Base-by-base conservation (phyloP, 2,329 filamentous ascomycete species). In the Colletotrichum sp. region DNA sequence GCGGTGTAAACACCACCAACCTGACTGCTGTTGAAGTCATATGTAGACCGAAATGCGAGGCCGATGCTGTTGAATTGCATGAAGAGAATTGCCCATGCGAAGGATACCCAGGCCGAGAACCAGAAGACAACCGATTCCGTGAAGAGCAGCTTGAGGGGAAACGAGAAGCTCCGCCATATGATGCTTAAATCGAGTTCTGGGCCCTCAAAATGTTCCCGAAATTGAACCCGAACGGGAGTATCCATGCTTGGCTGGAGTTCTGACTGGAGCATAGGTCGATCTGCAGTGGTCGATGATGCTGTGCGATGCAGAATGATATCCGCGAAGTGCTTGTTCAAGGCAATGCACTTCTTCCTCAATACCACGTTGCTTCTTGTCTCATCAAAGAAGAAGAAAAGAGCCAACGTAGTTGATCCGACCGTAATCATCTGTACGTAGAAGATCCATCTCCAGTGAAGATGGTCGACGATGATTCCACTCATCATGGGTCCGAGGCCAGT, bases 71-170 rank as follows among this genome's bases (percentile, higher is more conserved):
- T 84, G 55, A 86, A 82, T 88, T 92, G 85, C 75, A 95, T 87
- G 82, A 95, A 95, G 0, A 95, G 86, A 1, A 95, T 88, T 0
- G 91, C 92, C 92, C 93, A 95, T 65, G 90, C 91, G 82, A 95
- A 95, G 0, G 92, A 88, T 1, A 93, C 90, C 92, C 94, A 95
- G 5, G 94, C 85, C 0, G 91, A 92, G 84, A 95, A 95, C 85
- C 88, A 92, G 80, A 92, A 92, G 1, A 93, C 89, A 15, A 92
- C 90, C 0, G 90, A 89, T 77, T 93, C 91, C 0, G 90, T 92
- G 28, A 88, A 79, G 8, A 93, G 87, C 6, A 93, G 87, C 9
- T 79, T 80, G 1, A 86, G 68, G 0, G 85, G 85, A 18, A 83
- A 81, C 3, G 75, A 78, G 66, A 84, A 83, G 52, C 80, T 81